phyloP scores from a whole-genome alignment of 176 grass and related monocot species.

The Triticum timopheevii region DNA sequence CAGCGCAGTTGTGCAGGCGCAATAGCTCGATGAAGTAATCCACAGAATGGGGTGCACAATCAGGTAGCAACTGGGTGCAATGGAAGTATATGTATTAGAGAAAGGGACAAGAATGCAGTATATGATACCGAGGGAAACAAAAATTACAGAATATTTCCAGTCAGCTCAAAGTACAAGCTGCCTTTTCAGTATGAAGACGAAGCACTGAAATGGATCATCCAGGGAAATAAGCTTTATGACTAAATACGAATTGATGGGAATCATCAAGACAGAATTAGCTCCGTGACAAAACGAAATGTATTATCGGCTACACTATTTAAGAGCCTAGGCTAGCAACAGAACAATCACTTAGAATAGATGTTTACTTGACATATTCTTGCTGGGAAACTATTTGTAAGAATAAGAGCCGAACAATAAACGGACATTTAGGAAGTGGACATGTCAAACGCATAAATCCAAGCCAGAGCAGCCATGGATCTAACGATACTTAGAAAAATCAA shows the following conservation, averaged over 20 bases:
- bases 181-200: neutral
- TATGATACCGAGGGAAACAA: neutral
- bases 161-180: neutral
- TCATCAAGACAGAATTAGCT: neutral
- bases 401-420: neutral
- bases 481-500: neutral
- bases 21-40: constrained; percentile 73
- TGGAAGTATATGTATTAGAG: constrained; percentile 26
- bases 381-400: neutral
- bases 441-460: neutral
- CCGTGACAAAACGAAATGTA: neutral
- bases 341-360: neutral
- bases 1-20: constrained; percentile 32
- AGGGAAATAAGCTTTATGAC: neutral
- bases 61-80: constrained; percentile 68
- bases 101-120: neutral
- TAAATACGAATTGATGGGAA: neutral
- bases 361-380: neutral
- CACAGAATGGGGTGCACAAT: constrained; percentile 74
- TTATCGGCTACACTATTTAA: neutral
- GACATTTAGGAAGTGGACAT: neutral
- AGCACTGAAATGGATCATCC: neutral
- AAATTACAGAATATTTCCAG: neutral
- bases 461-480: neutral
- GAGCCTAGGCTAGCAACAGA: neutral